These are phyloP conservation scores for Arthrobotrys sphaeroides DNA, from an alignment of 2,329 filamentous ascomycete genomes.

Conservation along the genomic window DNA sequence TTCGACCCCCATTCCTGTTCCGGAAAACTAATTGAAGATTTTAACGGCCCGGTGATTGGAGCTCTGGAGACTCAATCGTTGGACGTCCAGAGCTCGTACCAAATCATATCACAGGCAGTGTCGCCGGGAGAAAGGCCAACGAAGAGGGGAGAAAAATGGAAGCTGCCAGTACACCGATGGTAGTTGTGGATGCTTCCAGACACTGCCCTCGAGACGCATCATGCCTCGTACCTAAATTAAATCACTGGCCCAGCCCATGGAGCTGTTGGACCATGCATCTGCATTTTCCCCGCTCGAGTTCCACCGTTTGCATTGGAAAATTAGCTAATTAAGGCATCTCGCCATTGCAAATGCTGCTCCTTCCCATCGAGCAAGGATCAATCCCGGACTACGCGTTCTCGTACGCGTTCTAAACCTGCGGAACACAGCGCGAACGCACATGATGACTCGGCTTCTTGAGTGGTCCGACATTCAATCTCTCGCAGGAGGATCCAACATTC, in stretches of 20 bases:
- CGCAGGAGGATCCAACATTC: conserved; percentile 18
- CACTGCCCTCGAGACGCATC: conserved; percentile 23
- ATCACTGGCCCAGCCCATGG: too few species aligned
- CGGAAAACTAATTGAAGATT: conserved; percentile 34
- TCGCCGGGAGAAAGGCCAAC: conserved; percentile 7
- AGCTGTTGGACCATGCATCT: too few species aligned
- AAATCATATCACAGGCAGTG: conserved; percentile 26
- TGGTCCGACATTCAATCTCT: conserved; percentile 2
- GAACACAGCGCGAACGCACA: conserved; percentile 43
- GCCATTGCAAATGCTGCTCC: conserved; percentile 42
- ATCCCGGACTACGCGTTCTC: conserved; percentile 6
- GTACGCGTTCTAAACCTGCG: conserved; percentile 1
- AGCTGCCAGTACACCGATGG: conserved; percentile 38
- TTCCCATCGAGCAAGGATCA: conserved; percentile 21
- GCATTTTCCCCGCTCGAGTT: not conserved
- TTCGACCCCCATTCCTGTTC: conserved; percentile 35
- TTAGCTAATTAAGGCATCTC: conserved; percentile 4
- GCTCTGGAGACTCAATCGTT: conserved; percentile 7
- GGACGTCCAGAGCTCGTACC: conserved; percentile 11
- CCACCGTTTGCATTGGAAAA: not conserved
- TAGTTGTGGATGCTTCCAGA: conserved; percentile 30
- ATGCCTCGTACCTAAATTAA: conserved; percentile 52
- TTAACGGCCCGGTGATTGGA: conserved; percentile 20
- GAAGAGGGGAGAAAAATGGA: conserved; percentile 16
- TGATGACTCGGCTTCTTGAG: conserved; percentile 30